Conservation (phyloP, 129 eudicot species). For the Tagetes patula region DNA sequence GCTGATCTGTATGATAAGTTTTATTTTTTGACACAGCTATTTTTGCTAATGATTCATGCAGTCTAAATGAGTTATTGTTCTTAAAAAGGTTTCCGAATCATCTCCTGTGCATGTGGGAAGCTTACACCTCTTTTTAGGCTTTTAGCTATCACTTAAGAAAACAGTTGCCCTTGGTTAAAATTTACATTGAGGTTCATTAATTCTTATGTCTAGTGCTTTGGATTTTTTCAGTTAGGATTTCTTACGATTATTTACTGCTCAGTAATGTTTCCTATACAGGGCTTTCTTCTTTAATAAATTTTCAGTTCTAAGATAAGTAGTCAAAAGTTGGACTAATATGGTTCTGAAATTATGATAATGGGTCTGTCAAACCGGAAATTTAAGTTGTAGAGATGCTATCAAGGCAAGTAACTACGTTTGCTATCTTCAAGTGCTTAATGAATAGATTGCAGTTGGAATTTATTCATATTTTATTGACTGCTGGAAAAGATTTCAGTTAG, state of each 20-base stretch:
- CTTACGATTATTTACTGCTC: not conserved
- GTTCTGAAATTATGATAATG: constrained; percentile 7
- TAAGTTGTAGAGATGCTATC: not conserved
- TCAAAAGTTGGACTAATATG: not conserved
- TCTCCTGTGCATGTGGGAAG: not conserved
- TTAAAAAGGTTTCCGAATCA: not conserved
- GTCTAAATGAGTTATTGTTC: not conserved
- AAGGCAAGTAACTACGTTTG: constrained; percentile 2
- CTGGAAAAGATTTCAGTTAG: not conserved
- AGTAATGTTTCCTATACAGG: not conserved
- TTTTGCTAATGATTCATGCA: not conserved
- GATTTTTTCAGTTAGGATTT: not conserved
- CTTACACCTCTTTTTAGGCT: not conserved
- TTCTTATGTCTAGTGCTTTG: not conserved
- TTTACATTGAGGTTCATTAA: not conserved
- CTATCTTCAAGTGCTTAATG: not conserved
- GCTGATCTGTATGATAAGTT: constrained; percentile 70
- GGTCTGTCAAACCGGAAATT: constrained; percentile 10
- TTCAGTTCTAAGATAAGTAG: not conserved
- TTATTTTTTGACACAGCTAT: not conserved
- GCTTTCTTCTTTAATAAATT: not conserved
- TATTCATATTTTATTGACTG: not conserved
- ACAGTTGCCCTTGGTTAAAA: not conserved
- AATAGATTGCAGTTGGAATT: not conserved
- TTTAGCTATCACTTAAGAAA: not conserved